A percentile compares a stretch with the other conserved stretches of the same genome.
These are phyloP conservation scores for Barnettozyma salicaria DNA, from an alignment of 805 yeast genomes.

Conservation along the genomic window DNA sequence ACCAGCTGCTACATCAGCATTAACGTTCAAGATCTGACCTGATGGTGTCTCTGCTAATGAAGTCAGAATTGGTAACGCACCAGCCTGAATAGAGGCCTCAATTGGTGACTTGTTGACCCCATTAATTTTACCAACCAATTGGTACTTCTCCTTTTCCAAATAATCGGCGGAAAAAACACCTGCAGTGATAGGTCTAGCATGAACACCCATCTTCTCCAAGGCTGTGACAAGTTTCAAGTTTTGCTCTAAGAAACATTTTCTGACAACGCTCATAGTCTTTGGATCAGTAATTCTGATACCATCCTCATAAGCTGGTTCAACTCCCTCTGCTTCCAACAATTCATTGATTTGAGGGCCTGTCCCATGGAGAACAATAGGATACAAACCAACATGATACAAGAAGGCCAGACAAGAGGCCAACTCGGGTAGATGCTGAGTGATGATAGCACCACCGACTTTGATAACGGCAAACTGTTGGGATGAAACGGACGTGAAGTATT, in stretches of 20 bases:
- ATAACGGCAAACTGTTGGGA: conserved; percentile 98
- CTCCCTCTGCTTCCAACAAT: conserved; percentile 85
- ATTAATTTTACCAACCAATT: conserved; percentile 85
- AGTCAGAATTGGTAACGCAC: conserved; percentile 93
- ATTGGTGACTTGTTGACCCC: conserved; percentile 84
- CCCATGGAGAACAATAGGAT: conserved; percentile 95
- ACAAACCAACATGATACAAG: conserved; percentile 93
- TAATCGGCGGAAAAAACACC: conserved; percentile 95
- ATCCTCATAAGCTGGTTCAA: conserved; percentile 92
- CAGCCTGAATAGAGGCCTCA: conserved; percentile 92
- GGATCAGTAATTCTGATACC: conserved; percentile 96
- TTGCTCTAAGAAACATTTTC: conserved; percentile 92
- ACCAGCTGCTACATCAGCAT: conserved; percentile 99
- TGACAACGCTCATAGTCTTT: conserved; percentile 91
- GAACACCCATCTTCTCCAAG: conserved; percentile 91
- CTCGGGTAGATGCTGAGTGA: conserved; percentile 89
- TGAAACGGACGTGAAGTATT: conserved; percentile 92
- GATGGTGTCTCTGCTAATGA: conserved; percentile 95
- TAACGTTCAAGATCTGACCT: conserved; percentile 94
- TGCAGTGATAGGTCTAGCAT: conserved; percentile 96
- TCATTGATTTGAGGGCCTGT: conserved; percentile 99
- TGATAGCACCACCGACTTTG: conserved; percentile 98
- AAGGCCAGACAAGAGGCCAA: conserved; percentile 94
- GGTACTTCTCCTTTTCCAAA: conserved; percentile 83
- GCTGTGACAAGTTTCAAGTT: conserved; percentile 94